Percentiles rank a stretch among this genome's conserved stretches.
Evolutionary conservation across 1,284 basidiomycete species (phyloP).

Genomic region (Leccinum huronense): DNA sequence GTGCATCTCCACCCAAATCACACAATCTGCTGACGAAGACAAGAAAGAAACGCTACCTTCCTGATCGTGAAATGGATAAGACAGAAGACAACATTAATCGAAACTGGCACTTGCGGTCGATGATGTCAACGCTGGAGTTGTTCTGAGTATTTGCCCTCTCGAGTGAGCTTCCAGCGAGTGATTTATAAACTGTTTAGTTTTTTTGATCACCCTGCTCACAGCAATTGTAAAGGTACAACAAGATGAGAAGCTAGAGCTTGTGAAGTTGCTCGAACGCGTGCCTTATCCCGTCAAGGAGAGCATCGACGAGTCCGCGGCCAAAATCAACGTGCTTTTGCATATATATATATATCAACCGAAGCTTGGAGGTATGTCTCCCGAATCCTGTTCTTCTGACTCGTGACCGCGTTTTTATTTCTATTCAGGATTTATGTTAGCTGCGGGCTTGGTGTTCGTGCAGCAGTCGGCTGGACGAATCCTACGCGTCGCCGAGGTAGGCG

Average conservation of each 20-base stretch:
- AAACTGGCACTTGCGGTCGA: constrained; percentile 55
- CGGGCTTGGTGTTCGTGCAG: constrained; percentile 97
- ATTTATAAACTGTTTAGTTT: not conserved
- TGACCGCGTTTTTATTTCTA: not conserved
- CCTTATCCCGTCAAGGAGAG: constrained; percentile 98
- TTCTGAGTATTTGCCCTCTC: constrained; percentile 74
- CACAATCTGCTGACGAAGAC: too few relatives aligned
- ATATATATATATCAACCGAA: constrained; percentile 97
- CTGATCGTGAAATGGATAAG: too few relatives aligned
- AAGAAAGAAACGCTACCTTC: too few relatives aligned
- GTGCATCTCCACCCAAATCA: too few relatives aligned
- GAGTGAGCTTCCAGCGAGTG: constrained; percentile 86
- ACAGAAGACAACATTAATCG: too few relatives aligned
- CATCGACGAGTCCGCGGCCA: constrained; percentile 94
- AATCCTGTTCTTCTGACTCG: not conserved
- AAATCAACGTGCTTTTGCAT: constrained; percentile 96
- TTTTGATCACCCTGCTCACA: not conserved
- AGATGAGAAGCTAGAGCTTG: constrained; percentile 86
- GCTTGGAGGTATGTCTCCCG: constrained; percentile 62
- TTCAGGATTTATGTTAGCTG: constrained; percentile 89
- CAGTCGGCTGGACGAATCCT: constrained; percentile 93
- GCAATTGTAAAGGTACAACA: constrained; percentile 47
- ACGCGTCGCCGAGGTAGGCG: constrained; percentile 38
- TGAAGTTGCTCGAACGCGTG: constrained; percentile 92
- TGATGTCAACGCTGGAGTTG: constrained; percentile 87